phyloP scores from a whole-genome alignment of 2,329 filamentous ascomycete genomes.

The Neophaeococcomyces aloes region DNA sequence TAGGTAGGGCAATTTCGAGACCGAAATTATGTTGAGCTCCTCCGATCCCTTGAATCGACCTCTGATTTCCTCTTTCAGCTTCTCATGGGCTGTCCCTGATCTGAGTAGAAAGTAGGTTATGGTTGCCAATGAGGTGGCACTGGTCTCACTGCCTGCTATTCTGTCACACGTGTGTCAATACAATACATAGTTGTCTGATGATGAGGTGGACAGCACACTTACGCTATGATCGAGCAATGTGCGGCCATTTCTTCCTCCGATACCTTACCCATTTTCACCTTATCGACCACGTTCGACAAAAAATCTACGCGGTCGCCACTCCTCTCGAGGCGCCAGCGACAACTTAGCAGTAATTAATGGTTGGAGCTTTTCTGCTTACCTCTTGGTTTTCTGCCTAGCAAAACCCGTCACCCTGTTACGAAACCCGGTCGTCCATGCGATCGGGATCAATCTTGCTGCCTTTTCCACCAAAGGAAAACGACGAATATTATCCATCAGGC shows the following conservation, averaged over 20 bases:
- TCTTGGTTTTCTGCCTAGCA: not conserved
- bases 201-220: not conserved
- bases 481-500: not conserved
- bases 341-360: not conserved
- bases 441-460: not conserved
- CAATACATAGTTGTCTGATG: too few species aligned
- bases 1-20: slow-evolving; percentile 7
- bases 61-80: slow-evolving; percentile 30
- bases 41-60: slow-evolving; percentile 25
- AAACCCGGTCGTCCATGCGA: not conserved
- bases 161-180: slow-evolving; percentile 20
- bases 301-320: slow-evolving; percentile 1
- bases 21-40: slow-evolving; percentile 24
- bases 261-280: not conserved
- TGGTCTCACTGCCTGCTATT: slow-evolving; percentile 43
- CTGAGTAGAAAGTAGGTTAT: slow-evolving; percentile 33
- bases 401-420: not conserved
- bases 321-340: not conserved
- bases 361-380: not conserved
- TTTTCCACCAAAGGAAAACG: not conserved
- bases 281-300: not conserved
- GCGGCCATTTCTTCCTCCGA: slow-evolving; percentile 1
- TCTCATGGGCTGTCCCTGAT: slow-evolving; percentile 28
- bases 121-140: slow-evolving; percentile 37
- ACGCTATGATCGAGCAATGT: not conserved